A percentile compares a stretch with the other conserved stretches of the same genome.
phyloP scores from a whole-genome alignment of 345 rosid species.

The Salix suchowensis region DNA sequence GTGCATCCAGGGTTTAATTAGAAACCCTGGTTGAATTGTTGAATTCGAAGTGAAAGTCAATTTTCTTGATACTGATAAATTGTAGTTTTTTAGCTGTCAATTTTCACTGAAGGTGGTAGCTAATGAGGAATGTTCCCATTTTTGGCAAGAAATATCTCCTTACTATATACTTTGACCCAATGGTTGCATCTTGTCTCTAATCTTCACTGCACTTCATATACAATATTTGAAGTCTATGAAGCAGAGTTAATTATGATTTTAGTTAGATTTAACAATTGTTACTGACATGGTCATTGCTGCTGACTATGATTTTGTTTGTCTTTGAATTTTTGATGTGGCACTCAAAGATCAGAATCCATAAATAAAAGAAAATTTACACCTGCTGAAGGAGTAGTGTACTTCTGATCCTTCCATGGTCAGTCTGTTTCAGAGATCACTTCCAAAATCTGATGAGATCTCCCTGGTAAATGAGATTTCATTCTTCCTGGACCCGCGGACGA shows the following conservation, averaged over 20 bases:
- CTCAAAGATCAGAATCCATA: no score
- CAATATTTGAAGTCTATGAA: not conserved
- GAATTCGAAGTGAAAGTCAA: no score
- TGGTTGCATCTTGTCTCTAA: not conserved
- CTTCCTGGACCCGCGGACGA: not conserved
- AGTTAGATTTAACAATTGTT: no score
- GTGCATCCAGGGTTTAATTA: conserved; percentile 6
- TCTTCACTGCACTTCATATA: not conserved
- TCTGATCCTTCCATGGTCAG: not conserved
- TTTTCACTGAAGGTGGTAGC: conserved; percentile 2
- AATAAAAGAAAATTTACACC: no score
- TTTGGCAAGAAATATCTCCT: not conserved
- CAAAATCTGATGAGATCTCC: not conserved
- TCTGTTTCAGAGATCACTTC: conserved; percentile 9
- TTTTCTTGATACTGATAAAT: not conserved
- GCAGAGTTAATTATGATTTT: no score
- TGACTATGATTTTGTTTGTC: no score
- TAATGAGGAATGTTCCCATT: not conserved
- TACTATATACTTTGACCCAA: not conserved
- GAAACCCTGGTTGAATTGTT: not conserved
- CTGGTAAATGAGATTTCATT: not conserved
- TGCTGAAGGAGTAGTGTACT: no score
- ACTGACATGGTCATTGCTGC: no score
- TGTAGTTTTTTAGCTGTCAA: not conserved
- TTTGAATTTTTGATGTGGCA: no score